Evolutionary conservation across 176 grass and related monocot species (phyloP), one percentile per base, ranked within the genome.

Genomic region (Eragrostis curvula): DNA sequence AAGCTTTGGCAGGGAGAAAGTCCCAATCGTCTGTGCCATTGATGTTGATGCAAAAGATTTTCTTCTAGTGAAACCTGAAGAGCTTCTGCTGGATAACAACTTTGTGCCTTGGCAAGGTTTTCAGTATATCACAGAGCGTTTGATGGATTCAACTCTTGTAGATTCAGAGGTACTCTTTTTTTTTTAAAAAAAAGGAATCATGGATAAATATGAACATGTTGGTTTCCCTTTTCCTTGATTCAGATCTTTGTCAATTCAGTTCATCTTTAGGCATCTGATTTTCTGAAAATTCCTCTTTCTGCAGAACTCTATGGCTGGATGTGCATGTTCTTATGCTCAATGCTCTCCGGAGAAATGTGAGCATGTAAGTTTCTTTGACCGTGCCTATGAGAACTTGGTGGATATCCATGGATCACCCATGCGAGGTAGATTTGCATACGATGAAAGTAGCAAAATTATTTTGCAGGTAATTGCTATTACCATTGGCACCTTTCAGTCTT

Each of bases 101-200:
- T 81, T n/a, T 63, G 70, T 92, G 76, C 96, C 96, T 60, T 99
- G 96, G 93, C 81, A 94, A 85, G 85, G 71, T 81, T 96, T 96
- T 70, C 83, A 82, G 7, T 99, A 99, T 59, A 69, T 92, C 66
- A 93, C 93, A 77, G 74, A 88, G 36, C 87, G 88, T 53, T 70
- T 94, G 65, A 57, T 94, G 79, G 89, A 90, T 84, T 87, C 97
- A 90, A 86, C 91, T 73, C 79, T 96, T 83, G 64, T 20, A 77
- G 46, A 70, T 74, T 79, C 81, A 69, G 92, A 99, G 93, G 97
- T 99, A 96, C 25, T 69, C 56, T 64, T 40, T 59, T 49, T 55
- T 39, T 24, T 68, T 46, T 7, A 3, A 79, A 50, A 79, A 6
- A 28, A 5, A 24, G 7, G 13, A 39, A 45, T 59, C 25, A 74